These are phyloP conservation scores for Tardiomyces depauwii DNA, from an alignment of 1,139 yeast genomes.

Conservation along the genomic window DNA sequence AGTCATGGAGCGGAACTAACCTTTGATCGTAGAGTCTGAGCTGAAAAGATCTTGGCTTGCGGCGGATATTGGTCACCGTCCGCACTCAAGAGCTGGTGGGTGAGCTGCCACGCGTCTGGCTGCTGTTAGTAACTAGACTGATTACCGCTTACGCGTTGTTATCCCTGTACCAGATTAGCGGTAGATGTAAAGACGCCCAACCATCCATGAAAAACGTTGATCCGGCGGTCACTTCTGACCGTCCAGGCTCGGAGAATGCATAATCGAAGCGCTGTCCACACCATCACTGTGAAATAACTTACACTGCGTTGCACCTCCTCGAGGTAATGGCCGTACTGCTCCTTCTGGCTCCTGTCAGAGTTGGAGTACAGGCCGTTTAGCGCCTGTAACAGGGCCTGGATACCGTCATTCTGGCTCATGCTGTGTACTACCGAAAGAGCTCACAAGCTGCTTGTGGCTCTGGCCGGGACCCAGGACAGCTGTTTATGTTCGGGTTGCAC, in stretches of 20 bases:
- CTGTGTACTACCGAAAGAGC: too few relatives aligned
- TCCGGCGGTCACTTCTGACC: too few relatives aligned
- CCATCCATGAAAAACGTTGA: too few relatives aligned
- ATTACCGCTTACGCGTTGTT: too few relatives aligned
- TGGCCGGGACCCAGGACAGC: too few relatives aligned
- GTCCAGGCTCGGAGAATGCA: too few relatives aligned
- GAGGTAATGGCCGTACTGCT: constrained; percentile 52
- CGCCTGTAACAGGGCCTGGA: constrained; percentile 25
- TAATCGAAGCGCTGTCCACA: too few relatives aligned
- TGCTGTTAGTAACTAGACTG: constrained; percentile 9
- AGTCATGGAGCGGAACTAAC: too few relatives aligned
- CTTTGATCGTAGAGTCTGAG: constrained; percentile 83
- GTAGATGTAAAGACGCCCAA: too few relatives aligned
- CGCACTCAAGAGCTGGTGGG: constrained; percentile 22
- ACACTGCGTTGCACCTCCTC: constrained; percentile 71
- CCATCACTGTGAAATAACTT: constrained; percentile 18
- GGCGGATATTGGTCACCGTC: constrained; percentile 17
- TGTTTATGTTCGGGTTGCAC: too few relatives aligned
- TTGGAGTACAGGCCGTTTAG: constrained; percentile 51
- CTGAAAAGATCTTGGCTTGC: constrained; percentile 67
- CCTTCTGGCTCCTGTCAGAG: constrained; percentile 41
- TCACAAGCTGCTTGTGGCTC: too few relatives aligned
- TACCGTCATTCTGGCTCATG: not conserved
- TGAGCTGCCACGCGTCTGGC: constrained; percentile 30
- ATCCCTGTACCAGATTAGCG: too few relatives aligned